Conservation (phyloP, 768 basidiomycete species). For the Scleroderma bovista region DNA sequence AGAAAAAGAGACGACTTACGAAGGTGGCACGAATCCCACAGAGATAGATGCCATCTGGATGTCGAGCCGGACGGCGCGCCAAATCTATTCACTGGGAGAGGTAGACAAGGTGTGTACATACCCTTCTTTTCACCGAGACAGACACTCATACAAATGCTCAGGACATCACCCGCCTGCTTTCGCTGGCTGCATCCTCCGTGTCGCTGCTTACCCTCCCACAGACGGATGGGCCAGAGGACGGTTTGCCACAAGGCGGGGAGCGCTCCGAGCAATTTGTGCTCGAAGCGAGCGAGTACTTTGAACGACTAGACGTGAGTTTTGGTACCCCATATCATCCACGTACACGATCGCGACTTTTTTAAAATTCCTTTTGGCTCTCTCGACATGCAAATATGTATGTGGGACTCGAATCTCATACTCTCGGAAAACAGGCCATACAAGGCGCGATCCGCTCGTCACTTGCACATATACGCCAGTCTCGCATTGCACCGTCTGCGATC, state of each 20-base stretch:
- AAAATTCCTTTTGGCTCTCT: too few relatives aligned
- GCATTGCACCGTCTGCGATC: slow-evolving; percentile 85
- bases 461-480: slow-evolving; percentile 75
- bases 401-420: neutral
- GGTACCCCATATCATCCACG: neutral
- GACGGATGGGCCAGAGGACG: slow-evolving; percentile 63
- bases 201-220: slow-evolving; percentile 79
- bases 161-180: slow-evolving; percentile 75
- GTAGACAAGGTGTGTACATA: slow-evolving; percentile 61
- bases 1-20: slow-evolving; percentile 10
- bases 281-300: slow-evolving; percentile 82
- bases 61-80: slow-evolving; percentile 73
- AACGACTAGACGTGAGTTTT: slow-evolving; percentile 67
- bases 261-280: slow-evolving; percentile 81
- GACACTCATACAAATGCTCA: slow-evolving; percentile 22
- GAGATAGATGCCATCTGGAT: slow-evolving; percentile 78
- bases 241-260: slow-evolving; percentile 74
- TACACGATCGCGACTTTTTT: too few relatives aligned
- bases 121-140: neutral
- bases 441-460: slow-evolving; percentile 69
- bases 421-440: slow-evolving; percentile 56
- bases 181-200: slow-evolving; percentile 72
- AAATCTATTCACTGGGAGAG: slow-evolving; percentile 74
- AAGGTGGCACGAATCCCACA: neutral
- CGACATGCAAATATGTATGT: too few relatives aligned